phyloP scores from a whole-genome alignment of 495 filamentous ascomycete species.

The Penicilliopsis zonata region DNA sequence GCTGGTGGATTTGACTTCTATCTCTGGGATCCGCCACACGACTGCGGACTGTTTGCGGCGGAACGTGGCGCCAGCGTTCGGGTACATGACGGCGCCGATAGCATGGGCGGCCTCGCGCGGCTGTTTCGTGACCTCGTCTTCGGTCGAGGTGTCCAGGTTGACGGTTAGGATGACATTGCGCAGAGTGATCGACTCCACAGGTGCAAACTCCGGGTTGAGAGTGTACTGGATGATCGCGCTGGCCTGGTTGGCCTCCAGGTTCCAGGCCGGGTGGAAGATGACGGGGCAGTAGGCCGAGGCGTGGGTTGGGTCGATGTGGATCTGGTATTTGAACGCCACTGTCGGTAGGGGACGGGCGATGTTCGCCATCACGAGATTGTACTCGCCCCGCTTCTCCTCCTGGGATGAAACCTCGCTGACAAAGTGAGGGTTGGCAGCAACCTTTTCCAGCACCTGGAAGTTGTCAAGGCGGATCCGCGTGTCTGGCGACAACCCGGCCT shows the following conservation, averaged over 20 bases:
- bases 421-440: slow-evolving; percentile 89
- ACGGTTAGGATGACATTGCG: slow-evolving; percentile 75
- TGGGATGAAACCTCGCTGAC: slow-evolving; percentile 46
- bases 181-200: slow-evolving; percentile 44
- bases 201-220: slow-evolving; percentile 59
- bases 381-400: slow-evolving; percentile 57
- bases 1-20: slow-evolving; percentile 46
- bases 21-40: slow-evolving; percentile 80
- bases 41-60: slow-evolving; percentile 78
- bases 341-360: slow-evolving; percentile 53
- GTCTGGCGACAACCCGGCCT: slow-evolving; percentile 39
- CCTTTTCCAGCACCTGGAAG: slow-evolving; percentile 80
- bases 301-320: slow-evolving; percentile 60
- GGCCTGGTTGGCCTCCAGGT: slow-evolving; percentile 67
- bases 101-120: slow-evolving; percentile 30
- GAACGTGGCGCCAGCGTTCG: slow-evolving; percentile 48
- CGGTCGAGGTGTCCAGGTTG: slow-evolving; percentile 49
- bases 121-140: slow-evolving; percentile 30
- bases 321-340: slow-evolving; percentile 88
- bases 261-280: slow-evolving; percentile 70
- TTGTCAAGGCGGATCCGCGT: slow-evolving; percentile 83
- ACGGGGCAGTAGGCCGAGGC: slow-evolving; percentile 62
- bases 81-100: slow-evolving; percentile 33
- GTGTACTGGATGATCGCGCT: slow-evolving; percentile 76
- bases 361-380: slow-evolving; percentile 57